Conservation (phyloP, 176 grass and related monocot genomes). For the Phoenix roebelenii region DNA sequence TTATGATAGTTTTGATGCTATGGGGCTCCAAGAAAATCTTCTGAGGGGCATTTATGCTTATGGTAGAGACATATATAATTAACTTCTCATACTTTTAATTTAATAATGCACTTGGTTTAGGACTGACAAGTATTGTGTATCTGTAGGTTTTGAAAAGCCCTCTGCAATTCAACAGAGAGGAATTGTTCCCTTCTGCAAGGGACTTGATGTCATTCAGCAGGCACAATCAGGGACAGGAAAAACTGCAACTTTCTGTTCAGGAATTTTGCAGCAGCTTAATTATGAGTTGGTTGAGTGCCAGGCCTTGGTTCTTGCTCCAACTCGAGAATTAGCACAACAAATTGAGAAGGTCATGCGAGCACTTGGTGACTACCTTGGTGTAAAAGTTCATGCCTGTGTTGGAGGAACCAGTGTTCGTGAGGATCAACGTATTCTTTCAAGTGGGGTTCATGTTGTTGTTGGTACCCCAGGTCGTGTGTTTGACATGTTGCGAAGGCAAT, state of each 20-base stretch:
- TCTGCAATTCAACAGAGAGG: conserved; percentile 12
- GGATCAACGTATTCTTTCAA: conserved; percentile 8
- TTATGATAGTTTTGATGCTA: conserved; percentile 8
- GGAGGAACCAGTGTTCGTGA: conserved; percentile 5
- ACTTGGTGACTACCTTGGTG: conserved; percentile 7
- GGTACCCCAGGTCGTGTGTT: conserved; percentile 11
- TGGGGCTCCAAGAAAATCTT: conserved; percentile 9
- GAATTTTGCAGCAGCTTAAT: conserved; percentile 8
- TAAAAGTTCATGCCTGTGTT: conserved; percentile 9
- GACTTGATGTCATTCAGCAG: conserved; percentile 11
- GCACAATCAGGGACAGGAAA: conserved; percentile 10
- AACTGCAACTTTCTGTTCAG: conserved; percentile 11
- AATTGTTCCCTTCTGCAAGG: conserved; percentile 11
- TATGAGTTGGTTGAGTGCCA: conserved; percentile 9
- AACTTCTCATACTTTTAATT: not conserved
- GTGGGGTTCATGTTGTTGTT: conserved; percentile 16
- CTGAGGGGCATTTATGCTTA: conserved; percentile 10
- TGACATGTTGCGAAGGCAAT: conserved; percentile 9
- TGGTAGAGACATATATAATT: not conserved
- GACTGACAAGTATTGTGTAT: not conserved
- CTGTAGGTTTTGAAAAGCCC: conserved; percentile 7
- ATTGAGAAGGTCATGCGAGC: conserved; percentile 12
- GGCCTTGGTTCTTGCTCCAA: conserved; percentile 2
- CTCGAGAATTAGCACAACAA: conserved; percentile 3
- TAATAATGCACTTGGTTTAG: too few relatives aligned